Evolutionary conservation across 2,329 filamentous ascomycete species (phyloP).

Genomic region (Monilinia fructigena): DNA sequence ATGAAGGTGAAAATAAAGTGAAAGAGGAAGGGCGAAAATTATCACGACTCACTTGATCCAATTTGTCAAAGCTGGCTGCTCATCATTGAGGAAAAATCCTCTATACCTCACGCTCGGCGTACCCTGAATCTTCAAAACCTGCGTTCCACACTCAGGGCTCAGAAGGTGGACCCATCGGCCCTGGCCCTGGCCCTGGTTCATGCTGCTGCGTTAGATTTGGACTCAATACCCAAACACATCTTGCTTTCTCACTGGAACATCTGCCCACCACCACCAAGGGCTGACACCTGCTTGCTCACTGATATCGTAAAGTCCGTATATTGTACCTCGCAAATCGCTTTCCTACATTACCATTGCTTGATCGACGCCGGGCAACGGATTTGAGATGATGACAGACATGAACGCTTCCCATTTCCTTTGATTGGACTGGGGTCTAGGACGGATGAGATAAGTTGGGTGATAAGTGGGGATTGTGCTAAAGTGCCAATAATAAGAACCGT

Average conservation of each 20-base stretch:
- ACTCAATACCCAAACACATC: constrained; percentile 47
- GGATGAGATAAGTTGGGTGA: constrained; percentile 56
- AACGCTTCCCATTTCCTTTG: constrained; percentile 69
- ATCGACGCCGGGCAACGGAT: constrained; percentile 55
- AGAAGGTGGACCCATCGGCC: background rate
- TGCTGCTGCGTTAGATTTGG: background rate
- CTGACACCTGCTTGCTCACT: constrained; percentile 73
- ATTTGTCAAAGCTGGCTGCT: constrained; percentile 60
- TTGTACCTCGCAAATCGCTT: constrained; percentile 65
- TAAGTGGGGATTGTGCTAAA: constrained; percentile 60
- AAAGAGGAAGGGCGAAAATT: background rate
- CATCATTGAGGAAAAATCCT: constrained; percentile 60
- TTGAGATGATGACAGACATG: constrained; percentile 55
- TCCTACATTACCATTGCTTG: constrained; percentile 66
- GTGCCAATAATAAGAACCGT: constrained; percentile 68
- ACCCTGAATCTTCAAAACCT: constrained; percentile 46
- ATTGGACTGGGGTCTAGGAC: constrained; percentile 58
- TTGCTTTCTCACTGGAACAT: constrained; percentile 49
- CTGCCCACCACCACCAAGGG: constrained; percentile 60
- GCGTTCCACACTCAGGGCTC: constrained; percentile 32
- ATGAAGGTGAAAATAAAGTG: background rate
- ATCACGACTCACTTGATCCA: constrained; percentile 50
- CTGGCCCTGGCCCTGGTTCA: too few relatives aligned
- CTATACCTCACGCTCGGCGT: constrained; percentile 56
- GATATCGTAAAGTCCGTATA: constrained; percentile 69